phyloP scores from a whole-genome alignment of 768 basidiomycete species.

The Suillus spraguei region DNA sequence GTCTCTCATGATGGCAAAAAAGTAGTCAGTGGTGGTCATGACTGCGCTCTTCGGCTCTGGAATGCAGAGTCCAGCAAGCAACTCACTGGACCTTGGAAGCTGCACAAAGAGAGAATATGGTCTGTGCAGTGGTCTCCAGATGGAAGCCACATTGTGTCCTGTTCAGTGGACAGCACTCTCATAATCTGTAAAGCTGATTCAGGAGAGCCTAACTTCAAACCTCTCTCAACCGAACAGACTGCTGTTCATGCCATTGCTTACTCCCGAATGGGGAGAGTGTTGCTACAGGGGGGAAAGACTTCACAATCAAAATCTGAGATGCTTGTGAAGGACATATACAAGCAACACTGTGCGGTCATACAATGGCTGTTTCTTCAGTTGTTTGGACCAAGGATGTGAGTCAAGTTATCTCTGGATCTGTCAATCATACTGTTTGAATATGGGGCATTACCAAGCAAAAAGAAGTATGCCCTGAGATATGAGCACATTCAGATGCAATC shows the following conservation, averaged over 20 bases:
- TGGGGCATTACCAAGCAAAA: background rate
- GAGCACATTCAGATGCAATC: background rate
- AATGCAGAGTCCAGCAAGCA: slow-evolving; percentile 19
- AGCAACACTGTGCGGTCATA: background rate
- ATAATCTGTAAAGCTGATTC: slow-evolving; percentile 1
- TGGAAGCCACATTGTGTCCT: slow-evolving; percentile 21
- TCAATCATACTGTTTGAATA: slow-evolving; percentile 3
- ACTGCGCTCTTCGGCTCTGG: slow-evolving; percentile 26
- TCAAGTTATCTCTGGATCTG: slow-evolving; percentile 2
- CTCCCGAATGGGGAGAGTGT: slow-evolving; percentile 22
- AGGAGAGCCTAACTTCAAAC: background rate
- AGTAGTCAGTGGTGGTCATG: slow-evolving; percentile 26
- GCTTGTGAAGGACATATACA: background rate
- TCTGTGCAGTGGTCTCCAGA: slow-evolving; percentile 26
- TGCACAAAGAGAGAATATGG: slow-evolving; percentile 11
- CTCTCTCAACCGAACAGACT: slow-evolving; percentile 15
- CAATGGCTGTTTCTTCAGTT: background rate
- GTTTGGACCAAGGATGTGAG: slow-evolving; percentile 2
- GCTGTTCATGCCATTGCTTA: slow-evolving; percentile 26
- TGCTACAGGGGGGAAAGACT: slow-evolving; percentile 24
- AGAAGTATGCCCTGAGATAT: background rate
- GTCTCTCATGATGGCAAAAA: slow-evolving; percentile 21
- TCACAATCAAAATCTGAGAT: slow-evolving; percentile 25
- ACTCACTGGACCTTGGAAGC: slow-evolving; percentile 22
- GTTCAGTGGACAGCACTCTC: slow-evolving; percentile 3